phyloP scores from a whole-genome alignment of 805 yeast genomes.

The Kodamaea restingae region DNA sequence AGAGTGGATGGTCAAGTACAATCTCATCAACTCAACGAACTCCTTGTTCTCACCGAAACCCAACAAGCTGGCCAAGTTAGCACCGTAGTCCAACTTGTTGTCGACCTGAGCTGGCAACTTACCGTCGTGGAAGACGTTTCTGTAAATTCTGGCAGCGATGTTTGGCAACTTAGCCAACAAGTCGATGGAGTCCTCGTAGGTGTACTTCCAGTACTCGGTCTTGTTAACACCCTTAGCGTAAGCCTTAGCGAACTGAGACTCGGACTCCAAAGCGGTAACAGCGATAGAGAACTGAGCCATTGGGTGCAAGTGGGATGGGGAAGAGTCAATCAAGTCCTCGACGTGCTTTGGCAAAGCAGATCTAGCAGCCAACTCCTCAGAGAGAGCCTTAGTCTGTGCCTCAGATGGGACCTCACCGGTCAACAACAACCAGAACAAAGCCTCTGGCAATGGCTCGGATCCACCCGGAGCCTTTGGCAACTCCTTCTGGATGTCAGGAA shows the following conservation, averaged over 20 bases:
- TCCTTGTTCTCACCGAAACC: constrained; percentile 56
- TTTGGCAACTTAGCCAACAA: constrained; percentile 72
- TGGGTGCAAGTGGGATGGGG: constrained; percentile 72
- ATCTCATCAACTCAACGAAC: constrained; percentile 66
- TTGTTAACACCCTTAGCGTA: constrained; percentile 69
- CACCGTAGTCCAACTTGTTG: constrained; percentile 61
- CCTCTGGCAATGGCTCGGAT: constrained; percentile 67
- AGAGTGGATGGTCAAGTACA: constrained; percentile 70
- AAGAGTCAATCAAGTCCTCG: constrained; percentile 53
- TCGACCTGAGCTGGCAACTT: constrained; percentile 50
- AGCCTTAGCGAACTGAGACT: constrained; percentile 66
- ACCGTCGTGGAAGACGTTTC: constrained; percentile 57
- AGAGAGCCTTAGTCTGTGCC: constrained; percentile 52
- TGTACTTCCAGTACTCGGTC: constrained; percentile 69
- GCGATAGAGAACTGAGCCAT: constrained; percentile 82
- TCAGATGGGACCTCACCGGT: constrained; percentile 69
- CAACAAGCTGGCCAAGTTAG: constrained; percentile 61
- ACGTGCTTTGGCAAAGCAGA: constrained; percentile 64
- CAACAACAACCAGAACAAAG: constrained; percentile 73
- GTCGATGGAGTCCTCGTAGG: constrained; percentile 66
- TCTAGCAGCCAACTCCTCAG: constrained; percentile 60
- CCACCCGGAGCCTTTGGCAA: constrained; percentile 60
- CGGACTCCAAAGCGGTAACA: constrained; percentile 66
- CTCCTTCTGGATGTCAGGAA: constrained; percentile 62
- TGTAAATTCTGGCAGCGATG: constrained; percentile 70